phyloP scores from a whole-genome alignment of 2,329 filamentous ascomycete genomes.

The Epichloe bromicola region DNA sequence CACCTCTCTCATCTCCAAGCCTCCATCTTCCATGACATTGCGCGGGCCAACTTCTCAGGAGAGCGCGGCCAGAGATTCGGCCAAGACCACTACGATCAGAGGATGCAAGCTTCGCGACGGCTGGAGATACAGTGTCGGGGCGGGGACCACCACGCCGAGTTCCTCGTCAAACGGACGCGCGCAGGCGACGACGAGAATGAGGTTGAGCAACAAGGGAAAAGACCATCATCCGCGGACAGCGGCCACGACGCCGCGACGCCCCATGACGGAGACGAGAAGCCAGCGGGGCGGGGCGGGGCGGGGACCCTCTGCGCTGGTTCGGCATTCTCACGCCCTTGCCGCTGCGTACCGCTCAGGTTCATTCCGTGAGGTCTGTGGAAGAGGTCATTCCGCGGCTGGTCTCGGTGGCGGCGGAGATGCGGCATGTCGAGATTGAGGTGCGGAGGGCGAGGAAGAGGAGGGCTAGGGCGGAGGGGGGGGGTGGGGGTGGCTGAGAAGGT shows the following conservation, averaged over 20 bases:
- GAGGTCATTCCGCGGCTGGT: slow-evolving; percentile 43
- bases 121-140: not conserved
- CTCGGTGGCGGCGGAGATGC: slow-evolving; percentile 47
- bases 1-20: slow-evolving; percentile 41
- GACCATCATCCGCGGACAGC: not conserved
- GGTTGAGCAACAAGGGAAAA: not conserved
- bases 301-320: slow-evolving; percentile 42
- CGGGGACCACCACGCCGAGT: not conserved
- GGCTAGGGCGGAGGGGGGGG: slow-evolving; percentile 29
- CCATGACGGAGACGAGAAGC: not conserved
- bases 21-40: slow-evolving; percentile 44
- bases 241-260: not conserved
- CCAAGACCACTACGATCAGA: slow-evolving; percentile 56
- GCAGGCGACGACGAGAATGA: not conserved
- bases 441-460: slow-evolving; percentile 45
- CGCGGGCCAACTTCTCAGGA: slow-evolving; percentile 65
- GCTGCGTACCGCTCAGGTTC: slow-evolving; percentile 44
- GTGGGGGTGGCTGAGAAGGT: not conserved
- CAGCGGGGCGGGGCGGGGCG: not conserved
- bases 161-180: not conserved
- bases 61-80: slow-evolving; percentile 52
- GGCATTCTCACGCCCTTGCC: slow-evolving; percentile 39
- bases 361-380: slow-evolving; percentile 43
- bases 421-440: slow-evolving; percentile 54
- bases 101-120: slow-evolving; percentile 50